These are phyloP conservation scores for Daldinia decipiens DNA, from an alignment of 495 filamentous ascomycete species.

Conservation along the genomic window DNA sequence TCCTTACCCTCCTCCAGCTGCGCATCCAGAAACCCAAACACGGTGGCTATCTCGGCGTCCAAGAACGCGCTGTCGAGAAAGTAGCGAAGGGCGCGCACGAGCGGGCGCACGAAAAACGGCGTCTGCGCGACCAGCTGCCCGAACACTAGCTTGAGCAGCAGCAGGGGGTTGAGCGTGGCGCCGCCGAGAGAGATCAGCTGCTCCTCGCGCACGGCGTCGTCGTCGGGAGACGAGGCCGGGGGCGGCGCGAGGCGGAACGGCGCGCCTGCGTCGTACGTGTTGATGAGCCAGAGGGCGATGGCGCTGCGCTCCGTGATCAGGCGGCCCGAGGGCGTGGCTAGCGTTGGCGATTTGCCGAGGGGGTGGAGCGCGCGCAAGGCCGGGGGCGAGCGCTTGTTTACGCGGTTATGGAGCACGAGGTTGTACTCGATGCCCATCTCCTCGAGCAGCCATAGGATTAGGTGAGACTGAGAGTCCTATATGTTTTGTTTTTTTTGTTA, in stretches of 20 bases:
- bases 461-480: conserved; percentile 38
- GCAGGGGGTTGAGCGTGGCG: conserved; percentile 21
- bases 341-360: conserved; percentile 45
- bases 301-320: conserved; percentile 42
- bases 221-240: no score
- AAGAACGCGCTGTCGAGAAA: conserved; percentile 20
- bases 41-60: conserved; percentile 21
- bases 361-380: neutral
- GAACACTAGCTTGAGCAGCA: conserved; percentile 18
- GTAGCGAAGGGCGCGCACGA: neutral
- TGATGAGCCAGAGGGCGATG: conserved; percentile 32
- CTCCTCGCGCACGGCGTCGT: no score
- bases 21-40: conserved; percentile 24
- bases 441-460: conserved; percentile 53
- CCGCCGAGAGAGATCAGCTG: conserved; percentile 33
- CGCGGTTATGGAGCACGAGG: conserved; percentile 46
- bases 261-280: no score
- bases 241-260: no score
- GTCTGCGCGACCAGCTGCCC: conserved; percentile 7
- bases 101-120: conserved; percentile 29
- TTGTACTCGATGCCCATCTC: conserved; percentile 53
- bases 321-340: conserved; percentile 41
- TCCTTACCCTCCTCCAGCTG: conserved; percentile 13
- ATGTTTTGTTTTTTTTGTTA: no score
- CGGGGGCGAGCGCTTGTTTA: conserved; percentile 29